Base-by-base conservation (phyloP, 371 early-diverging fungal species). In the Apophysomyces ossiformis region DNA sequence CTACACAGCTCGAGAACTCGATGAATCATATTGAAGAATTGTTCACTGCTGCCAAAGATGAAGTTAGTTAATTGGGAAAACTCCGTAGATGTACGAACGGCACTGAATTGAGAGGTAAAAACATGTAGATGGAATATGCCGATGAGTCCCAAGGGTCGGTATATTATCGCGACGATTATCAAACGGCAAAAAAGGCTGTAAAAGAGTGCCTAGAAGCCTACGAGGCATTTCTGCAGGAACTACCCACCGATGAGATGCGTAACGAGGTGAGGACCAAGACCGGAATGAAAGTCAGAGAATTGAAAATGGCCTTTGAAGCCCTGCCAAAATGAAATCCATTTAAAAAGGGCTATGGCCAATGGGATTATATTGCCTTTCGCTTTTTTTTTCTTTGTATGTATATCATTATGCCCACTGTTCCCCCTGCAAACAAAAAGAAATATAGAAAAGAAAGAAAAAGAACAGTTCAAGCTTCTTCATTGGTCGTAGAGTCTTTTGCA, bases 111-210 rank as follows among this genome's bases (percentile, higher is more conserved):
- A 50, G 63, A 39, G 18, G 15, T 18, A 46, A 16, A 37, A 44
- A 32, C 37, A 16, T 38, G 9, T 38, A 80, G 81, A 60, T 80
- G 70, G 81, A 78, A 64, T 78, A 69, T 67, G 78, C 81, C 5
- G 69, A 74, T 12, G 81, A 81, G 62, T 74, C 78, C 9, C 69
- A 72, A 60, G 78, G 81, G 7, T 75, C 81, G 9, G 72, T 72
- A 45, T 81, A 81, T 64, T 81, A 81, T 58, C 76, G 74, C 12
- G 78, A 77, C 61, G 81, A 78, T 62, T 68, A 56, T 7, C 60
- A 46, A 0, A 74, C 74, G 18, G 81, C 81, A 8, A 67, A 78
- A 60, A 73, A 72, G 38, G 81, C 78, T 4, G 78, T 81, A 1
- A 21, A 60, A 16, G 76, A 81, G 11, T 78, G 78, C 43, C 58